Percentiles rank a stretch among this genome's conserved stretches.
These are phyloP conservation scores for Marasmius tenuissimus DNA, from an alignment of 1,284 basidiomycete species.

Conservation along the genomic window DNA sequence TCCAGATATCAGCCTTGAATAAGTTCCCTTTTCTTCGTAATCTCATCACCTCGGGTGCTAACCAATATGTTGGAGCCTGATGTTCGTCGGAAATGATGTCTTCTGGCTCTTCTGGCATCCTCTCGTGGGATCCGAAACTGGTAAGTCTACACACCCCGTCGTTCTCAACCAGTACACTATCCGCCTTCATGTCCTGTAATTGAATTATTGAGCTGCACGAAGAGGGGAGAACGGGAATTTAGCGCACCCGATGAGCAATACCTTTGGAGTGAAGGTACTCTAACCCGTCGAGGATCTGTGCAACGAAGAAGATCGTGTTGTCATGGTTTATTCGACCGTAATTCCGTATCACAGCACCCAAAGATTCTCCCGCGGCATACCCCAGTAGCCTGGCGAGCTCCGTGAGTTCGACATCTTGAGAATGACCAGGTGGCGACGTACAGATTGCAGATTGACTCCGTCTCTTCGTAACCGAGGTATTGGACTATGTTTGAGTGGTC, in stretches of 20 bases:
- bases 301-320: constrained; percentile 91
- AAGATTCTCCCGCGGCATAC: constrained; percentile 96
- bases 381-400: constrained; percentile 78
- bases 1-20: constrained; percentile 98
- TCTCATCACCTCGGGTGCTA: constrained; percentile 96
- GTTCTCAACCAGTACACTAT: constrained; percentile 96
- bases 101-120: constrained; percentile 76
- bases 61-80: constrained; percentile 98
- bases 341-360: constrained; percentile 89
- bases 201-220: constrained; percentile 4
- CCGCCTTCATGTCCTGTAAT: constrained; percentile 89
- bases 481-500: constrained; percentile 98
- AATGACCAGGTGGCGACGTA: constrained; percentile 40
- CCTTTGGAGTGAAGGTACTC: constrained; percentile 91
- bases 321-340: constrained; percentile 92
- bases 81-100: constrained; percentile 72
- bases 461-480: constrained; percentile 98
- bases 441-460: constrained; percentile 89
- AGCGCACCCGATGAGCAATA: constrained; percentile 85
- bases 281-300: constrained; percentile 89
- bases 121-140: constrained; percentile 96
- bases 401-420: constrained; percentile 9
- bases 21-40: constrained; percentile 87
- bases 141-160: constrained; percentile 96
- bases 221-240: background rate